Conservation (phyloP, 441 rosid species). For the Erodium trifolium region DNA sequence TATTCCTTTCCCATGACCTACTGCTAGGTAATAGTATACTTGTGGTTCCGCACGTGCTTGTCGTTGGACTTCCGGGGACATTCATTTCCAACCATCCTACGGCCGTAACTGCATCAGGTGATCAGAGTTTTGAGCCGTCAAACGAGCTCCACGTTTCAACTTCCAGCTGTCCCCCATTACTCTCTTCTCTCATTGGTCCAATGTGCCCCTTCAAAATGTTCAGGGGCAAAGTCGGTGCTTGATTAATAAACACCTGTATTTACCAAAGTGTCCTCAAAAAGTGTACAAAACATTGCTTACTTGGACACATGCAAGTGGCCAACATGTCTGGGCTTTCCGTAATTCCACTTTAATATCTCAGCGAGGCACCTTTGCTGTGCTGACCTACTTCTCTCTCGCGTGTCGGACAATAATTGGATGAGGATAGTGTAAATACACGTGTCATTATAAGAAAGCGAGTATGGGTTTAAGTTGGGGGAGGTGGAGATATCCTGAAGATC, state of each 20-base stretch:
- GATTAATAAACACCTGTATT: not conserved
- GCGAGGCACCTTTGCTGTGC: not conserved
- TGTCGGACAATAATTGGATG: not conserved
- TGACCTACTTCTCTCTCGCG: not conserved
- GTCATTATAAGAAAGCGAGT: not conserved
- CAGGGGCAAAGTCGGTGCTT: not conserved
- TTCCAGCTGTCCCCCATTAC: not conserved
- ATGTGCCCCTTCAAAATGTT: too few relatives aligned
- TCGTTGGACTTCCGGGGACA: not conserved
- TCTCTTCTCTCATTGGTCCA: not conserved
- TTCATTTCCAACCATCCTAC: not conserved
- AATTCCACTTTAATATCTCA: not conserved
- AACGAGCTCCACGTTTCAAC: not conserved
- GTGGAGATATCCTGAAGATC: conserved; percentile 54
- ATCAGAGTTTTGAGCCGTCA: not conserved
- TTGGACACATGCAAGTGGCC: not conserved
- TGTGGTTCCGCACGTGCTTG: not conserved
- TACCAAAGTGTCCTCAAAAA: not conserved
- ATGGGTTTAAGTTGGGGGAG: conserved; percentile 9
- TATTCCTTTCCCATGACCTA: too few relatives aligned
- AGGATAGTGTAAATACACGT: not conserved
- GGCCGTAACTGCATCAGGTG: too few relatives aligned
- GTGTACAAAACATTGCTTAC: not conserved
- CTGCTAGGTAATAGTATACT: too few relatives aligned
- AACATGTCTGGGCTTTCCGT: not conserved